These are phyloP conservation scores for Cordyceps fumosorosea DNA, from an alignment of 2,329 filamentous ascomycete genomes.

Conservation along the genomic window DNA sequence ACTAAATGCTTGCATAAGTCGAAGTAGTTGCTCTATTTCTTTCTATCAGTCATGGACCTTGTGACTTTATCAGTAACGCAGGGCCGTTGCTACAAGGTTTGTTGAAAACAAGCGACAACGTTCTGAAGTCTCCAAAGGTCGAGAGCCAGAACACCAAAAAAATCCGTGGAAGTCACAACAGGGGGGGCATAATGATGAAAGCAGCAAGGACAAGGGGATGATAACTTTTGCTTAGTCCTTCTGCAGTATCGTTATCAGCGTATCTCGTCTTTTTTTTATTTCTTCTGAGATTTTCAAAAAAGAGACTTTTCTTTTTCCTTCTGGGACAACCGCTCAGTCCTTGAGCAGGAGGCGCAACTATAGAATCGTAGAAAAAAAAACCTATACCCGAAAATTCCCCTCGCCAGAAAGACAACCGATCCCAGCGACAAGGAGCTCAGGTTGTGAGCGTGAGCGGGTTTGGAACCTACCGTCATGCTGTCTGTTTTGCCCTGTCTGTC, in stretches of 20 bases:
- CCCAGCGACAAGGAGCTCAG: too few species aligned
- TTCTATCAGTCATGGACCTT: neutral
- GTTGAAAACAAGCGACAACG: neutral
- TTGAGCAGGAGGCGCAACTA: too few species aligned
- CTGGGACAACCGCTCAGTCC: too few species aligned
- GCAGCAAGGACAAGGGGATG: neutral
- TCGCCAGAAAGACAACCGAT: too few species aligned
- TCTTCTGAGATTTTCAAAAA: too few species aligned
- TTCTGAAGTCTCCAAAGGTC: neutral
- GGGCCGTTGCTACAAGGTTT: neutral
- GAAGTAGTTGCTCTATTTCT: neutral
- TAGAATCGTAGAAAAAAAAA: too few species aligned
- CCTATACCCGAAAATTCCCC: too few species aligned
- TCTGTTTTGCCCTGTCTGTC: too few species aligned
- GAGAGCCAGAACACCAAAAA: neutral
- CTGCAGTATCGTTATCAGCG: neutral
- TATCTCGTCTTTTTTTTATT: neutral
- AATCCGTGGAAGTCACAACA: neutral
- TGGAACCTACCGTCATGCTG: too few species aligned
- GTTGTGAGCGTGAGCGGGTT: too few species aligned
- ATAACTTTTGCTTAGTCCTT: neutral
- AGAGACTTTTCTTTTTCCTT: too few species aligned
- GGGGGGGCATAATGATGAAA: neutral
- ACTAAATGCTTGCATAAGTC: slow-evolving; percentile 13
- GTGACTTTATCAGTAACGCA: neutral